phyloP scores from a whole-genome alignment of 2,329 filamentous ascomycete species.

The Colletotrichum truncatum region DNA sequence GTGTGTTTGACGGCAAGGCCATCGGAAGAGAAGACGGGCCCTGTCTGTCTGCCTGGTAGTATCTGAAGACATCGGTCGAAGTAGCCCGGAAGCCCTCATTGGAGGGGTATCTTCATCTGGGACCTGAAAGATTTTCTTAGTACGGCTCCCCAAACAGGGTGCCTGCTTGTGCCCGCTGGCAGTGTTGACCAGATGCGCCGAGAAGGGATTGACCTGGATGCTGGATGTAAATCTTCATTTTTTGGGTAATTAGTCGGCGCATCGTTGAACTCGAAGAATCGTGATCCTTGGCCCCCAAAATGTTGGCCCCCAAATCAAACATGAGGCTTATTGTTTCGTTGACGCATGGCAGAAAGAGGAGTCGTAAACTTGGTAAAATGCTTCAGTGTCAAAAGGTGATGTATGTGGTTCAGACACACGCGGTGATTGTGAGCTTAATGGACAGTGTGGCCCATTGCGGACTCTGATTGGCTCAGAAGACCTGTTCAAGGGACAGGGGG shows the following conservation, averaged over 20 bases:
- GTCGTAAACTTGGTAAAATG: conserved; percentile 5
- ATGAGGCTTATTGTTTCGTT: background rate
- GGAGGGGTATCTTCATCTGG: background rate
- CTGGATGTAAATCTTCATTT: background rate
- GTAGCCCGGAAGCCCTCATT: background rate
- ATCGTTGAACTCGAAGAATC: background rate
- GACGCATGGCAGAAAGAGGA: background rate
- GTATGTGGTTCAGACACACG: conserved; percentile 22
- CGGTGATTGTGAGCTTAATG: conserved; percentile 28
- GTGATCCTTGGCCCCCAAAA: background rate
- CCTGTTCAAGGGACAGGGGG: conserved; percentile 7
- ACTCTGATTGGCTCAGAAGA: conserved; percentile 11
- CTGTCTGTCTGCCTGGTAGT: background rate
- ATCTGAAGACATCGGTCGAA: background rate
- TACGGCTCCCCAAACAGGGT: background rate
- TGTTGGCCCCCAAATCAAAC: background rate
- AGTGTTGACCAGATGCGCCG: background rate
- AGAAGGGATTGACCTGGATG: conserved; percentile 9
- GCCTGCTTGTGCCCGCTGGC: conserved; percentile 6
- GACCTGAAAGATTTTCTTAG: background rate
- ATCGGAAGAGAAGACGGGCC: background rate
- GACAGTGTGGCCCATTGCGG: conserved; percentile 6
- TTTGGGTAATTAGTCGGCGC: background rate
- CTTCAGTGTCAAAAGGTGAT: background rate
- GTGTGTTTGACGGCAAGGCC: background rate